Evolutionary conservation across 1,284 basidiomycete genomes (phyloP).

Genomic region (Sporisorium graminicola): DNA sequence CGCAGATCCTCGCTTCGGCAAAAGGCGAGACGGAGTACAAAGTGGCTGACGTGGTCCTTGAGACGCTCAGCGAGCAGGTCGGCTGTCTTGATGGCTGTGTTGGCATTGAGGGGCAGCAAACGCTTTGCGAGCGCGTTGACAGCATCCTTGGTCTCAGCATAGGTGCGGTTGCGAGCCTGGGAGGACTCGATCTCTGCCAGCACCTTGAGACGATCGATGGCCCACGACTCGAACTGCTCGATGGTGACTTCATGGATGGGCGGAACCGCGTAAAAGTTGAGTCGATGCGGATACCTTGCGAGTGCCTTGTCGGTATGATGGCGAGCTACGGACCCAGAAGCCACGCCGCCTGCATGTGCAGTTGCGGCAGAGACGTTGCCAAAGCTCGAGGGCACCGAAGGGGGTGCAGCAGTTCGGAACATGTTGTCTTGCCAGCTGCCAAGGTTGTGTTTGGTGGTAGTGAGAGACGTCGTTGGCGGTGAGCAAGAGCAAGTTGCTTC

Average conservation of each 20-base stretch:
- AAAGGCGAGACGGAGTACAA: constrained; percentile 93
- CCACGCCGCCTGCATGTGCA: constrained; percentile 26
- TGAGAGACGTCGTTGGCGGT: not conserved
- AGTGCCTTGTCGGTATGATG: constrained; percentile 42
- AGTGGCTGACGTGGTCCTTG: constrained; percentile 92
- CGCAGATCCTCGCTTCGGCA: constrained; percentile 94
- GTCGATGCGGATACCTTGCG: constrained; percentile 58
- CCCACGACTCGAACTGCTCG: constrained; percentile 94
- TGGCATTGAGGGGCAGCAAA: constrained; percentile 80
- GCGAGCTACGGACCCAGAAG: constrained; percentile 39
- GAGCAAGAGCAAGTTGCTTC: not conserved
- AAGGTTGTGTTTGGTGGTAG: not conserved
- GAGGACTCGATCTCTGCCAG: constrained; percentile 95
- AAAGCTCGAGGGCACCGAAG: constrained; percentile 35
- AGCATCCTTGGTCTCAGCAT: constrained; percentile 80
- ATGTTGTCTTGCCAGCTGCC: constrained; percentile 12
- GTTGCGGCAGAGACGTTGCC: constrained; percentile 27
- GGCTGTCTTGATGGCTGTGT: constrained; percentile 72
- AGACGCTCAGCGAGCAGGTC: constrained; percentile 78
- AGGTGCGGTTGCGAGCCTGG: constrained; percentile 83
- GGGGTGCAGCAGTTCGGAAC: constrained; percentile 48
- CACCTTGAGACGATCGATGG: constrained; percentile 85
- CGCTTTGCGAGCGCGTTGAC: constrained; percentile 77
- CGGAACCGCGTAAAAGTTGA: constrained; percentile 80
- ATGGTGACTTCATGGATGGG: constrained; percentile 90